Conservation (phyloP, 2,329 filamentous ascomycete species). For the Ophiosphaerella narmari region DNA sequence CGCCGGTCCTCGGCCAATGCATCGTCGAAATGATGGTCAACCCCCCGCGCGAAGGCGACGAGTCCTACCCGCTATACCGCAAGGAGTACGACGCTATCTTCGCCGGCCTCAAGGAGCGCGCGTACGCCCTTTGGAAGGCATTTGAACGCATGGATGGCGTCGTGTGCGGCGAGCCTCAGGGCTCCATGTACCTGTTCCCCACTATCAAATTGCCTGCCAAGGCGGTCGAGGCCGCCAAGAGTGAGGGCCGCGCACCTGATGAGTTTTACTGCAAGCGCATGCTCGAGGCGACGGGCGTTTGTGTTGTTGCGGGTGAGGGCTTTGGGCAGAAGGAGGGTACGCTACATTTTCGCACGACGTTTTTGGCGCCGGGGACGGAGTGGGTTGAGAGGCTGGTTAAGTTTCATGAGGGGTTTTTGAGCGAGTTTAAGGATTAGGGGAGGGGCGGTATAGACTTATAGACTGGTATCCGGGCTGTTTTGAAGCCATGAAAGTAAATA, state of each 20-base stretch:
- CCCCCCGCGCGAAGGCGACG: constrained; percentile 81
- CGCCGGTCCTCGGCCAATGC: constrained; percentile 94
- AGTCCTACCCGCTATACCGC: constrained; percentile 78
- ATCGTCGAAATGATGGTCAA: constrained; percentile 98
- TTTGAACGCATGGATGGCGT: constrained; percentile 97
- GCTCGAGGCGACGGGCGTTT: constrained; percentile 92
- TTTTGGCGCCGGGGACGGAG: constrained; percentile 92
- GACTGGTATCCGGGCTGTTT: too few relatives aligned
- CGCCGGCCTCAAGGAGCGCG: constrained; percentile 76
- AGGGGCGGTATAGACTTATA: background rate
- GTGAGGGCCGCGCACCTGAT: constrained; percentile 74
- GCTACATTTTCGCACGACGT: constrained; percentile 94
- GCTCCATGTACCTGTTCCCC: constrained; percentile 98
- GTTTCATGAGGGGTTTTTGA: constrained; percentile 92
- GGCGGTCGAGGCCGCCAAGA: constrained; percentile 71
- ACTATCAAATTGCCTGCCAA: constrained; percentile 80
- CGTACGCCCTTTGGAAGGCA: constrained; percentile 82
- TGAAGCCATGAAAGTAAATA: too few relatives aligned
- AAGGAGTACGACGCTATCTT: constrained; percentile 85
- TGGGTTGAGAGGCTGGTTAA: constrained; percentile 87
- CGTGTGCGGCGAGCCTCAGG: constrained; percentile 82
- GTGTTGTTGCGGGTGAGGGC: constrained; percentile 87
- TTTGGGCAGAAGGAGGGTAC: constrained; percentile 94
- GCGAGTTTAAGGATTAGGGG: constrained; percentile 63
- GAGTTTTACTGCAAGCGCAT: constrained; percentile 93